A percentile compares a stretch with the other conserved stretches of the same genome.
Evolutionary conservation across 2,329 filamentous ascomycete species (phyloP).

Genomic region (Fusarium sp.): DNA sequence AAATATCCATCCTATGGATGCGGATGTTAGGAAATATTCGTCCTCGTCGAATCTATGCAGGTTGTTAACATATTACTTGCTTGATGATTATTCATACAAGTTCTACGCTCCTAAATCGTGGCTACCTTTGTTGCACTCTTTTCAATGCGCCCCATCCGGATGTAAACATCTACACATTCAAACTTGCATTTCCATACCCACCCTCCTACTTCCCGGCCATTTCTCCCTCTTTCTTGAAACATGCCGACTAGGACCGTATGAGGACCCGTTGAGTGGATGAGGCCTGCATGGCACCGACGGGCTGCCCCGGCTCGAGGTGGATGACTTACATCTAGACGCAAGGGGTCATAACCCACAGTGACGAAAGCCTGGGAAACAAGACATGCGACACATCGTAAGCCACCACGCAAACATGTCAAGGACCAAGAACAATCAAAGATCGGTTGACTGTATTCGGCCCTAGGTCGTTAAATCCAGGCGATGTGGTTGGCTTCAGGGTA

Average conservation of each 20-base stretch:
- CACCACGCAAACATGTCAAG: not conserved
- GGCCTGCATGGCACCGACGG: not conserved
- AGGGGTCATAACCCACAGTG: not conserved
- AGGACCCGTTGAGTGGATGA: not conserved
- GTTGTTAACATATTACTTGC: too few relatives aligned
- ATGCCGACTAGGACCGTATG: not conserved
- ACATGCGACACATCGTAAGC: not conserved
- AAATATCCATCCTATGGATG: not conserved
- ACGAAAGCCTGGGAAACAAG: slow-evolving; percentile 1
- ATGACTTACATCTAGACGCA: slow-evolving; percentile 11
- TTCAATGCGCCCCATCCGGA: not conserved
- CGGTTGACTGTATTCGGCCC: not conserved
- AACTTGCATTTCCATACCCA: not conserved
- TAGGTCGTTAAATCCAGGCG: not conserved
- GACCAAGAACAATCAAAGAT: not conserved
- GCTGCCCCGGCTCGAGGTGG: not conserved
- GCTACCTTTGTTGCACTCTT: not conserved
- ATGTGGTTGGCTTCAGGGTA: slow-evolving; percentile 4
- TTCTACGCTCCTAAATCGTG: not conserved
- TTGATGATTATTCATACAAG: too few relatives aligned
- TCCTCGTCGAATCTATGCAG: too few relatives aligned
- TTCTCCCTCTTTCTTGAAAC: not conserved
- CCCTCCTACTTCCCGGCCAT: not conserved
- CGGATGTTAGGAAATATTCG: not conserved
- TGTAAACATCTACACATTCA: not conserved